Evolutionary conservation across 306 rosid species (phyloP).

Genomic region (Begonia peltatifolia): DNA sequence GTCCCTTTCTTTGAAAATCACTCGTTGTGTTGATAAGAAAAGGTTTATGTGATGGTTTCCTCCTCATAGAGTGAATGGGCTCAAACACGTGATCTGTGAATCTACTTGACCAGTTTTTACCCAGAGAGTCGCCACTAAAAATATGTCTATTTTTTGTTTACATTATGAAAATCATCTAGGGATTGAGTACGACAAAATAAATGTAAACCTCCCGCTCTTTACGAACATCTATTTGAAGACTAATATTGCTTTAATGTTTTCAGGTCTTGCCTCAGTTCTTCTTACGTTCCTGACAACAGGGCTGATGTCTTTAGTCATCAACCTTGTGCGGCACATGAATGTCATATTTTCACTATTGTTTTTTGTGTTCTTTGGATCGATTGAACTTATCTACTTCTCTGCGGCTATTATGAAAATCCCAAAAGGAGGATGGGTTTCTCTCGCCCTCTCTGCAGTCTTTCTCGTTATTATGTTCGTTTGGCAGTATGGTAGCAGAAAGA

Average conservation of each 20-base stretch:
- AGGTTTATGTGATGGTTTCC: no score
- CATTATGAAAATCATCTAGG: no score
- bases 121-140: no score
- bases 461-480: constrained; percentile 60
- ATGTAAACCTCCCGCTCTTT: no score
- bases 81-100: no score
- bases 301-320: constrained; percentile 54
- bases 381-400: constrained; percentile 61
- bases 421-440: constrained; percentile 83
- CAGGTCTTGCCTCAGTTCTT: constrained; percentile 1
- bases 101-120: no score
- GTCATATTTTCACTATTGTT: constrained; percentile 37
- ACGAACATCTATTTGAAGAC: no score
- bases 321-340: constrained; percentile 65
- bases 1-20: no score
- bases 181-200: no score
- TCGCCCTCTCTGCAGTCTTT: constrained; percentile 37
- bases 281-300: constrained; percentile 51
- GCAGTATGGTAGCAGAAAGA: constrained; percentile 81
- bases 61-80: no score
- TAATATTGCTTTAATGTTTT: neutral
- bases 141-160: no score
- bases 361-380: constrained; percentile 35
- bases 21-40: no score
- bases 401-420: constrained; percentile 48